Evolutionary conservation across 768 basidiomycete species (phyloP).

Genomic region (Lactarius pseudohatsudake): DNA sequence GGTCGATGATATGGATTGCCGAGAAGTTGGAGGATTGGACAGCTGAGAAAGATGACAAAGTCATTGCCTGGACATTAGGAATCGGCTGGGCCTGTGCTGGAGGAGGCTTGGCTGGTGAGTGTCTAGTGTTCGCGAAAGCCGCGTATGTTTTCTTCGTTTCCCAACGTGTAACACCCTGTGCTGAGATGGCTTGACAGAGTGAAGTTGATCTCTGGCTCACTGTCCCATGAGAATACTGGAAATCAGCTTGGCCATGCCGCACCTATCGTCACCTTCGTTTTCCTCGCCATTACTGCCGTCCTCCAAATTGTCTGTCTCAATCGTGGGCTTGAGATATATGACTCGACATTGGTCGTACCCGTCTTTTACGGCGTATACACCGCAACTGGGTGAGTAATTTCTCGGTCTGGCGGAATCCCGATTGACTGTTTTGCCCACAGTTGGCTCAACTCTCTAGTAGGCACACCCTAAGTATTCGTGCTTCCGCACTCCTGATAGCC

Average conservation of each 20-base stretch:
- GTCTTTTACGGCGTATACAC: conserved; percentile 95
- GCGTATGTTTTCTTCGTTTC: conserved; percentile 45
- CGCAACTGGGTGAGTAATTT: conserved; percentile 59
- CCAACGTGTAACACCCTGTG: neutral
- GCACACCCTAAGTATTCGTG: neutral
- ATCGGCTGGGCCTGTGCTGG: conserved; percentile 94
- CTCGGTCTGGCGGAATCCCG: neutral
- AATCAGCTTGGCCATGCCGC: conserved; percentile 84
- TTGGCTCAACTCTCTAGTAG: conserved; percentile 59
- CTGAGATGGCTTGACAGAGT: conserved; percentile 48
- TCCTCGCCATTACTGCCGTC: conserved; percentile 69
- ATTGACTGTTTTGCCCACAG: conserved; percentile 34
- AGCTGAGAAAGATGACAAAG: conserved; percentile 77
- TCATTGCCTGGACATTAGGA: conserved; percentile 86
- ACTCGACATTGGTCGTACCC: conserved; percentile 88
- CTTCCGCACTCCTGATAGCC: neutral
- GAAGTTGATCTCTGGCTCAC: conserved; percentile 70
- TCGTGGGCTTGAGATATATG: conserved; percentile 85
- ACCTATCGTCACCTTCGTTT: conserved; percentile 65
- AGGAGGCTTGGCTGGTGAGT: conserved; percentile 85
- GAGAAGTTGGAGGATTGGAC: conserved; percentile 74
- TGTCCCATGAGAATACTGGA: conserved; percentile 80
- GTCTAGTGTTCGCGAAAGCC: conserved; percentile 82
- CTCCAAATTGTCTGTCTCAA: conserved; percentile 91
- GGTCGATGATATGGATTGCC: conserved; percentile 51